These are phyloP conservation scores for Ophiostoma himal-ulmi DNA, from an alignment of 2,329 filamentous ascomycete genomes.

Conservation along the genomic window DNA sequence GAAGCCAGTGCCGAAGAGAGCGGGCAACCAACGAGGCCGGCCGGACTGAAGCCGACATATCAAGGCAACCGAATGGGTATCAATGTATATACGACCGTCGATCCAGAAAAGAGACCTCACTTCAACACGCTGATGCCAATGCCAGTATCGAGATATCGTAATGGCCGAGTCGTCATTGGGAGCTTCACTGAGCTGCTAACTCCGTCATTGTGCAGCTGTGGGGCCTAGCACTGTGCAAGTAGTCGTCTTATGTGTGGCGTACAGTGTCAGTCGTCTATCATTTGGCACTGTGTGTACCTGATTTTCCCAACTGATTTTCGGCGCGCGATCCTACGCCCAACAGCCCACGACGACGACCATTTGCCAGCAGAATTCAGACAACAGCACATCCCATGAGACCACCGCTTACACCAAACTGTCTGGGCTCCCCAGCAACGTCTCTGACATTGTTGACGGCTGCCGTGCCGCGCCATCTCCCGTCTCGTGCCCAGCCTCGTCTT, in stretches of 20 bases:
- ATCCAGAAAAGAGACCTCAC: background rate
- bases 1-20: background rate
- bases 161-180: background rate
- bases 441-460: background rate
- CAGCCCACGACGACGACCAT: background rate
- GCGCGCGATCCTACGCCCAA: background rate
- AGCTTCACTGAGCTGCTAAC: background rate
- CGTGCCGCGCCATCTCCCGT: background rate
- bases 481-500: background rate
- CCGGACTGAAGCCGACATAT: background rate
- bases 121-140: background rate
- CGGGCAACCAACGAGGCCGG: slow-evolving; percentile 3
- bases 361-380: background rate
- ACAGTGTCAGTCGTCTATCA: background rate
- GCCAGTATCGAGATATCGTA: background rate
- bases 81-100: background rate
- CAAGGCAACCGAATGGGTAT: background rate
- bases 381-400: background rate
- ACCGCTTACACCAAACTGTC: background rate
- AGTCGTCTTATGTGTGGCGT: background rate
- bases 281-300: background rate
- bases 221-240: slow-evolving; percentile 7
- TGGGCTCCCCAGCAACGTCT: background rate
- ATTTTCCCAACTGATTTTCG: background rate
- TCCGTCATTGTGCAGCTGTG: background rate